Evolutionary conservation across 495 filamentous ascomycete species (phyloP), one percentile per base, ranked within the genome.

Genomic region (Talaromyces stipitatus): DNA sequence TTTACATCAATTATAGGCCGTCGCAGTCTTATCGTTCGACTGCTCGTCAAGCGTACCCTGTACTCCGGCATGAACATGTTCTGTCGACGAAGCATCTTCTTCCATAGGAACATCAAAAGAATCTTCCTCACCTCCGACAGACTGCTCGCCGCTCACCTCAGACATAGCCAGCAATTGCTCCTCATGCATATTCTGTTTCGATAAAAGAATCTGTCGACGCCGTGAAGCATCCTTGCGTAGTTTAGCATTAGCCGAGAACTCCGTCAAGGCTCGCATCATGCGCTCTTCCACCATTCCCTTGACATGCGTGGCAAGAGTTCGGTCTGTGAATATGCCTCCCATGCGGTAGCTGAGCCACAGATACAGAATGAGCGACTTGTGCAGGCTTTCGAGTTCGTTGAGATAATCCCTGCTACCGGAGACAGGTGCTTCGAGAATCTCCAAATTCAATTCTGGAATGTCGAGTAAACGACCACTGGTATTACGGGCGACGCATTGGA

Each of bases 351-450:
- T 83, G 16, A 97, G 76, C 94, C 94, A 98, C 7, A 92, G 75
- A 62, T 96, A 98, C 18, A 92, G 69, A 18, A 92, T 87, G 29
- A 97, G 69, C 14, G 82, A 74, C 65, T 88, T 90, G 71, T 98
- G 95, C 22, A 97, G 72, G 16, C 61, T 63, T 70, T 97, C 95
- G 45, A 96, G 69, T 7, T 75, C 66, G 26, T 69, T 63, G 60
- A 97, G 67, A 54, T 89, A 87, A 0, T 74, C 65, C 48, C 70
- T 78, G 51, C 65, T 66, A 11, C 58, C 64, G 5, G 63, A 76
- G 7, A 71, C 71, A 2, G 73, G 72, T 38, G 77, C 62, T 50
- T 83, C 88, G 3, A 96, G 78, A 1, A 90, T 62, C 50, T 89
- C 86, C 3, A 95, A 67, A 57, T 87, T 76, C 14, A 94, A 60